Conservation (phyloP, 139 green algal species). For the Marvania coccoides region DNA sequence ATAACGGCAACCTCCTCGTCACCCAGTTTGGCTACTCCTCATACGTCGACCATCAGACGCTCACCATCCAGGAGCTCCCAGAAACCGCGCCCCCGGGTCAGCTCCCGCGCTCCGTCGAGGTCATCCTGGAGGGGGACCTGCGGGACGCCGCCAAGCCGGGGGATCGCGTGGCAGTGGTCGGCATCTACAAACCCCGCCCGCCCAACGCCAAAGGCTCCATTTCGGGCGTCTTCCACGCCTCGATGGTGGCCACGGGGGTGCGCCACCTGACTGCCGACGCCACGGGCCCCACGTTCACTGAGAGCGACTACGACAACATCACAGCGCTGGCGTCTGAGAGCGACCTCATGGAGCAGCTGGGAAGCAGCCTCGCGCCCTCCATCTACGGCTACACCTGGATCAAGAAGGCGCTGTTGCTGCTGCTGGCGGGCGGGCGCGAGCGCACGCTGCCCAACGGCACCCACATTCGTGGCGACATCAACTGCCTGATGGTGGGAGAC, state of each 20-base stretch:
- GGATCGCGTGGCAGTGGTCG: slow-evolving; percentile 81
- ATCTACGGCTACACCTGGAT: slow-evolving; percentile 92
- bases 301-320: slow-evolving; percentile 41
- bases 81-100: slow-evolving; percentile 92
- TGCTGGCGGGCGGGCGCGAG: slow-evolving; percentile 63
- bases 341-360: slow-evolving; percentile 75
- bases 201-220: slow-evolving; percentile 38
- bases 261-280: slow-evolving; percentile 39
- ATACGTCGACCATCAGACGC: slow-evolving; percentile 85
- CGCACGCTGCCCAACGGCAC: slow-evolving; percentile 59
- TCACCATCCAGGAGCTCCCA: slow-evolving; percentile 93
- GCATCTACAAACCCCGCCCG: slow-evolving; percentile 87
- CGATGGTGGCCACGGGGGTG: slow-evolving; percentile 54
- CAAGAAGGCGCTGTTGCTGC: slow-evolving; percentile 81
- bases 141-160: slow-evolving; percentile 90
- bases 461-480: slow-evolving; percentile 96
- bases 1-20: slow-evolving; percentile 75
- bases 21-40: slow-evolving; percentile 91
- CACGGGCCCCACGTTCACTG: slow-evolving; percentile 16
- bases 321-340: slow-evolving; percentile 33
- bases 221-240: slow-evolving; percentile 43
- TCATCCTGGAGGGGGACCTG: slow-evolving; percentile 60
- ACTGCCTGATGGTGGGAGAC: slow-evolving; percentile 82
- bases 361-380: slow-evolving; percentile 80
- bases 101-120: slow-evolving; percentile 68